Conservation (phyloP, 305 asterid genomes). For the Stenogyne calaminthoides region DNA sequence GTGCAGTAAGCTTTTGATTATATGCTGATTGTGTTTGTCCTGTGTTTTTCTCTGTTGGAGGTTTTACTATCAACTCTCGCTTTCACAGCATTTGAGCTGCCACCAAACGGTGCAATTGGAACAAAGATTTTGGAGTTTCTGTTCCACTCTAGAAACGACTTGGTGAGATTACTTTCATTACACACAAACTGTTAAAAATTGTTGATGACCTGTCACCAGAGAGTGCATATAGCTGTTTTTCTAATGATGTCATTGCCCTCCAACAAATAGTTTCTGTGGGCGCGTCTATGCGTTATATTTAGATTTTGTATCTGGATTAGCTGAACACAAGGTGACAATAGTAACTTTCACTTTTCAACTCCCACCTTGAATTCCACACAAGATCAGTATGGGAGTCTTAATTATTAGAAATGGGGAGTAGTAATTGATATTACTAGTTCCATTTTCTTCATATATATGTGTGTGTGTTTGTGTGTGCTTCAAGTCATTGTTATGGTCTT, state of each 20-base stretch:
- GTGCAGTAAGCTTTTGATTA: constrained; percentile 18
- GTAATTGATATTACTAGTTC: not conserved
- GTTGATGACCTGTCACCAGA: constrained; percentile 12
- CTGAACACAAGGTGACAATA: not conserved
- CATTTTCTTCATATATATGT: not conserved
- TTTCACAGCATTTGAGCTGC: constrained; percentile 96
- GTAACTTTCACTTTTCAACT: not conserved
- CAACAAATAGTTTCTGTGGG: not conserved
- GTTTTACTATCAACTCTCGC: constrained; percentile 92
- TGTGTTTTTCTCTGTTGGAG: constrained; percentile 46
- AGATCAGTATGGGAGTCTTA: not conserved
- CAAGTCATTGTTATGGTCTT: constrained; percentile 19
- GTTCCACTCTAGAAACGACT: constrained; percentile 93
- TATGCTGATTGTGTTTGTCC: constrained; percentile 29
- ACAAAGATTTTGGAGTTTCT: constrained; percentile 84
- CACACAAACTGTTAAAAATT: not conserved
- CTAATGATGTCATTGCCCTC: not conserved
- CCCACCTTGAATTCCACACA: not conserved
- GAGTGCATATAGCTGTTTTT: not conserved
- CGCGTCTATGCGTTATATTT: not conserved
- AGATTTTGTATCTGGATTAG: not conserved
- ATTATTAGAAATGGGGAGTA: not conserved
- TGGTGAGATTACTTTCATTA: constrained; percentile 58
- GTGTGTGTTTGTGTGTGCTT: not conserved
- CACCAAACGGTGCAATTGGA: constrained; percentile 92